Evolutionary conservation across 1,284 basidiomycete genomes (phyloP).

Genomic region (Heterobasidion annosum): DNA sequence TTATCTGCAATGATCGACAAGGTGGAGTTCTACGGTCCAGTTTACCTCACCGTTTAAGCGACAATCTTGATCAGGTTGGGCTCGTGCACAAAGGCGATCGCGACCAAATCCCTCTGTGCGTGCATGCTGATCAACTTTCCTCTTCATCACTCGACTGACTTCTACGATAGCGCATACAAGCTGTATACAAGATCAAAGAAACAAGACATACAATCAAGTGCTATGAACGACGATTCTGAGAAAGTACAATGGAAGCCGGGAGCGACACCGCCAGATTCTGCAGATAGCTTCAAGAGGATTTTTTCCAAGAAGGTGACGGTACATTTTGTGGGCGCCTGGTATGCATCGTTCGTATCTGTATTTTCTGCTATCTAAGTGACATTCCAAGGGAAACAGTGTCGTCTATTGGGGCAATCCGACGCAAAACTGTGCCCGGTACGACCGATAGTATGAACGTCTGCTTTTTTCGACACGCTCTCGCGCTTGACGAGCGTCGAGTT

Average conservation of each 20-base stretch:
- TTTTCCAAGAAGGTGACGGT: slow-evolving; percentile 24
- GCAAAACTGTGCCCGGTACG: slow-evolving; percentile 17
- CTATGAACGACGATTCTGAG: not conserved
- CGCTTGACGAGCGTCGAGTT: slow-evolving; percentile 18
- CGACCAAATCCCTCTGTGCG: slow-evolving; percentile 27
- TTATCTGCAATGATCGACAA: slow-evolving; percentile 32
- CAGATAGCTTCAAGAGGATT: slow-evolving; percentile 21
- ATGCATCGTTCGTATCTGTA: not conserved
- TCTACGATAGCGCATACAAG: slow-evolving; percentile 26
- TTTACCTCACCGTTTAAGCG: slow-evolving; percentile 1
- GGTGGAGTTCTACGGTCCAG: slow-evolving; percentile 12
- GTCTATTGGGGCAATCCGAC: slow-evolving; percentile 20
- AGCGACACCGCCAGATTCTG: too few species aligned
- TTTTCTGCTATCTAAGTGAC: not conserved
- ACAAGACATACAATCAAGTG: not conserved
- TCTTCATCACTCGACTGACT: not conserved
- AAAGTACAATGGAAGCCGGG: too few species aligned
- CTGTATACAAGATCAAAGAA: slow-evolving; percentile 18
- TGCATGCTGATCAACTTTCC: slow-evolving; percentile 2
- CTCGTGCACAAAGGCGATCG: slow-evolving; percentile 22
- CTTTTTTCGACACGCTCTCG: slow-evolving; percentile 21
- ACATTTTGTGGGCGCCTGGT: slow-evolving; percentile 36
- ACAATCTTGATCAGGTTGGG: slow-evolving; percentile 18
- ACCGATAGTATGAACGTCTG: slow-evolving; percentile 18
- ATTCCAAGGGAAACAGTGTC: slow-evolving; percentile 33